Percentiles rank a stretch among this genome's conserved stretches.
phyloP scores from a whole-genome alignment of 371 early-diverging fungal genomes.

The Mortierella sp. region DNA sequence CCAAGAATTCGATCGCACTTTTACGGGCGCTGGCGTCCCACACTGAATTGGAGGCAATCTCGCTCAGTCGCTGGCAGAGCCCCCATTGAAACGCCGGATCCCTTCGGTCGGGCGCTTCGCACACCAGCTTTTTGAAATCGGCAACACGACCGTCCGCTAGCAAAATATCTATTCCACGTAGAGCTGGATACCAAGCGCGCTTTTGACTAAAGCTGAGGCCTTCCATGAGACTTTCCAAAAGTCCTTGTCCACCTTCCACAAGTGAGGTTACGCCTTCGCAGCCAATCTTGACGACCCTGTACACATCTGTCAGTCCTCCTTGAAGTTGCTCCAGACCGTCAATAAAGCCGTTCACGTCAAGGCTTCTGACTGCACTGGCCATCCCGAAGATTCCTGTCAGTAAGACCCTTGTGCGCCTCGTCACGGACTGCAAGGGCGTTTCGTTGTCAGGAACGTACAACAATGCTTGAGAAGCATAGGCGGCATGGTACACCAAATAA shows the following conservation, averaged over 20 bases:
- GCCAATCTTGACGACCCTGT: too few relatives aligned
- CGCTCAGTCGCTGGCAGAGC: not conserved
- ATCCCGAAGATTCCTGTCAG: not conserved
- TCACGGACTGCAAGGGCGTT: not conserved
- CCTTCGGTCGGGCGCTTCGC: not conserved
- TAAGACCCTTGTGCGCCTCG: not conserved
- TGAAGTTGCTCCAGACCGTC: too few relatives aligned
- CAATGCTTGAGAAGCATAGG: slow-evolving; percentile 13
- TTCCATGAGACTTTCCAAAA: not conserved
- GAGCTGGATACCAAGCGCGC: slow-evolving; percentile 5
- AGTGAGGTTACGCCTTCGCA: too few relatives aligned
- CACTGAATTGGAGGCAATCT: not conserved
- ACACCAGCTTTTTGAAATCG: not conserved
- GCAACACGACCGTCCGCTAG: too few relatives aligned
- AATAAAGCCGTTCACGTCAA: too few relatives aligned
- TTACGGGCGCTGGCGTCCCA: not conserved
- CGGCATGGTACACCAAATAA: not conserved
- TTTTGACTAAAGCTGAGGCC: not conserved
- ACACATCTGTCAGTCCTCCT: too few relatives aligned
- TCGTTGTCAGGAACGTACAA: slow-evolving; percentile 1
- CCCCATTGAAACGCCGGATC: slow-evolving; percentile 6
- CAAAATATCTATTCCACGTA: not conserved
- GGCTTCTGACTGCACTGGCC: too few relatives aligned
- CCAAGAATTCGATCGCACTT: not conserved
- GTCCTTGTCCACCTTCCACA: too few relatives aligned